Conservation (phyloP, 768 basidiomycete species). For the Boletus rubropictus region DNA sequence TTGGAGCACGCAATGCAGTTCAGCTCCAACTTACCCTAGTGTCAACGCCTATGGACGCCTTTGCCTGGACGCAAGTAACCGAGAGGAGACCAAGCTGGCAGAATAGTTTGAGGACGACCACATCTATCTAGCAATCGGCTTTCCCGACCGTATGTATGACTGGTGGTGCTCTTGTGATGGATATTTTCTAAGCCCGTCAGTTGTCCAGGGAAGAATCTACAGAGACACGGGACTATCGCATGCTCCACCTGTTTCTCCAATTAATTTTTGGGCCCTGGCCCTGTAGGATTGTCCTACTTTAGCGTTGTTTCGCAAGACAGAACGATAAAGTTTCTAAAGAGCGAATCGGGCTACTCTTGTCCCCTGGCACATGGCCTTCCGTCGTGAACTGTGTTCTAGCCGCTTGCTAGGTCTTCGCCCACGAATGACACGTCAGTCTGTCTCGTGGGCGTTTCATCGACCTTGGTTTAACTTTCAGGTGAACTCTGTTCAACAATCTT, state of each 20-base stretch:
- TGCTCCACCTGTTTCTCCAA: background rate
- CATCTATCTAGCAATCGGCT: background rate
- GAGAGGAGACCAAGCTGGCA: background rate
- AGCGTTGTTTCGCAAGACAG: background rate
- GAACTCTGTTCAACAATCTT: constrained; percentile 1
- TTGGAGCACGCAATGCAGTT: too few relatives aligned
- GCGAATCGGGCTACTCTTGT: too few relatives aligned
- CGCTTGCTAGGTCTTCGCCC: too few relatives aligned
- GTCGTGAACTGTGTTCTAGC: too few relatives aligned
- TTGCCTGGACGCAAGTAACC: too few relatives aligned
- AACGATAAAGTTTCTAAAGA: too few relatives aligned
- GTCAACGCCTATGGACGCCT: too few relatives aligned
- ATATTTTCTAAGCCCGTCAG: too few relatives aligned
- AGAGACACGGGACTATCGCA: background rate
- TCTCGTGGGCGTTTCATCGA: background rate
- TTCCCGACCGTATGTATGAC: background rate
- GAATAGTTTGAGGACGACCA: background rate
- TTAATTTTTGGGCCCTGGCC: too few relatives aligned
- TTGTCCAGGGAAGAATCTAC: background rate
- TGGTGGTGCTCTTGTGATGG: background rate
- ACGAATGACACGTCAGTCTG: background rate
- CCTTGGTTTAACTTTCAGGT: background rate
- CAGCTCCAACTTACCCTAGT: too few relatives aligned
- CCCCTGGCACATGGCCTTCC: background rate
- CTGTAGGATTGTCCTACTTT: too few relatives aligned